A percentile compares a stretch with the other conserved stretches of the same genome.
Conservation (phyloP, 2,329 filamentous ascomycete genomes). For the Apiospora arundinis region DNA sequence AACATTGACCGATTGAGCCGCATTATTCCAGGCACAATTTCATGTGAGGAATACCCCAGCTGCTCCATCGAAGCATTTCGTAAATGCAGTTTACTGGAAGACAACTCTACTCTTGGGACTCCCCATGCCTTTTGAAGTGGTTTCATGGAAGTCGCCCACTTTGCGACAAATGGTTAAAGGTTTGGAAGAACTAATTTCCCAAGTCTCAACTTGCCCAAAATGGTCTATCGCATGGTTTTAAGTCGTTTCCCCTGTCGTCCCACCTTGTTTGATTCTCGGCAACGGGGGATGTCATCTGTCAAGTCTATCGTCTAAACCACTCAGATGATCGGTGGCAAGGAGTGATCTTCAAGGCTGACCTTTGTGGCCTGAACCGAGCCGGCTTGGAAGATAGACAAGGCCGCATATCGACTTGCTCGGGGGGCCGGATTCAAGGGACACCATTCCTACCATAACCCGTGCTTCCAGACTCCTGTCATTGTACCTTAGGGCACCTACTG, state of each 20-base stretch:
- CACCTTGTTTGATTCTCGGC: slow-evolving; percentile 4
- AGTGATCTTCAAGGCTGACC: background rate
- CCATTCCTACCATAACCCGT: background rate
- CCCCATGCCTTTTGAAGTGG: background rate
- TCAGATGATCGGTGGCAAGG: background rate
- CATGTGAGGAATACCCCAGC: background rate
- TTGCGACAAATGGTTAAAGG: background rate
- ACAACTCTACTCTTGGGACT: background rate
- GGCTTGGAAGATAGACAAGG: background rate
- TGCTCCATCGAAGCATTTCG: background rate
- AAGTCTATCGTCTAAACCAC: background rate
- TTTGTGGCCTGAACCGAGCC: background rate
- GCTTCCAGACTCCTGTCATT: background rate
- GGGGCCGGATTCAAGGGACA: background rate
- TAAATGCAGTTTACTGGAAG: background rate
- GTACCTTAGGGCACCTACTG: background rate
- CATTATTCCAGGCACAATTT: background rate
- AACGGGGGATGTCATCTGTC: background rate
- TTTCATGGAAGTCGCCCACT: background rate
- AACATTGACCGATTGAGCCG: slow-evolving; percentile 3
- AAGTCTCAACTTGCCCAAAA: background rate
- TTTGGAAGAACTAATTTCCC: background rate
- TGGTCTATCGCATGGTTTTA: background rate
- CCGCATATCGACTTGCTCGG: no score
- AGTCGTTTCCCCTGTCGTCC: background rate